Evolutionary conservation across 208 protist species (phyloP), one percentile per base, ranked within the genome.

Genomic region (Crithidia mellificae): DNA sequence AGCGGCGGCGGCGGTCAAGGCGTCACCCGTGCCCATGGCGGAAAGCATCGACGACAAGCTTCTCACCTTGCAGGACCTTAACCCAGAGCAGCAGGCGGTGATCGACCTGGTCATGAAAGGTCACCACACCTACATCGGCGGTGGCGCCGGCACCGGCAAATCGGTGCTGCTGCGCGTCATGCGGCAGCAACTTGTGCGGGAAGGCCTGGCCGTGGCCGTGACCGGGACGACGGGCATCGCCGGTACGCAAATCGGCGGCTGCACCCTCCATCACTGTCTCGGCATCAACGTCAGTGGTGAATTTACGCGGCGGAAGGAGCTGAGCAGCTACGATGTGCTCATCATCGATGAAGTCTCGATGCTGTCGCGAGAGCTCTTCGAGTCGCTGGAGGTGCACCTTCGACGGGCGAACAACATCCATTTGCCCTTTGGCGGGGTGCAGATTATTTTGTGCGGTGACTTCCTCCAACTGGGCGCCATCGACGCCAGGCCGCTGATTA

Each of bases 321-420:
- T 96, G 50, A 50, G 51, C 32, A 76, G 74, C 24, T 94, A 87
- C 76, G 91, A 98, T 63, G 87, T 92, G n/a, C 67, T 98, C 66
- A 91, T 98, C 68, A 85, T 98, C 39, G 94, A 98, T 58, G 94
- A 98, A 74, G 87, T 97, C 41, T 95, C 88, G 2, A 97, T 97
- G 92, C 68, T 98, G 11, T 83, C 82, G 12, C 77, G 78, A 24
- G 82, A 88, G 25, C 56, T 96, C 11, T 93, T 98, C 71, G 88
- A 95, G 61, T 59, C 75, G 3, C 52, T 98, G 27, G 91, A 98
- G 54, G 71, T 68, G 32, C 81, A 90, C 36, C 75, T 95, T 25
- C 82, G 90, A 5, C 78, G 77, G 9, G 88, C 92, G 49, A 90
- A 95, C 63, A 86, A 83, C 67, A 65, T 84, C 25, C 74, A 92